Percentiles rank a stretch among this genome's conserved stretches.
Evolutionary conservation across 306 rosid genomes (phyloP).

Genomic region (Fragaria iinumae): DNA sequence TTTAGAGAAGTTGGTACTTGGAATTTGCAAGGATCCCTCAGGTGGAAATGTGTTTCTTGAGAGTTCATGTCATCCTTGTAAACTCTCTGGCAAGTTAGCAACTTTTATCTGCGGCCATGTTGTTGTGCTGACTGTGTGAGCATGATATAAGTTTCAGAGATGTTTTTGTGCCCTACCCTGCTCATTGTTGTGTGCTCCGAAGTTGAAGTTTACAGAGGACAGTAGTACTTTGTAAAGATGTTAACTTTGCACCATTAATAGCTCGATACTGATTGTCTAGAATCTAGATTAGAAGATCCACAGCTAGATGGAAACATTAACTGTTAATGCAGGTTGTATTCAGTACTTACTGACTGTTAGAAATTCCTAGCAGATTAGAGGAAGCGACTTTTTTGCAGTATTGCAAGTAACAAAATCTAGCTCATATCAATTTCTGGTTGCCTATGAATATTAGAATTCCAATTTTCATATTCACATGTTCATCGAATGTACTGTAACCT

Average conservation of each 20-base stretch:
- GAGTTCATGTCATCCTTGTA: constrained; percentile 39
- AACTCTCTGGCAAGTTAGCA: constrained; percentile 50
- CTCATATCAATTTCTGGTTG: constrained; percentile 13
- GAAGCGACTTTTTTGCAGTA: neutral
- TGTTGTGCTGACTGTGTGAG: constrained; percentile 70
- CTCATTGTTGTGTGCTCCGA: constrained; percentile 45
- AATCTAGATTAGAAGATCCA: constrained; percentile 22
- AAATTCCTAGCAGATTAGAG: constrained; percentile 12
- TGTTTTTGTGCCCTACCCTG: constrained; percentile 51
- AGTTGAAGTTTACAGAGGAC: constrained; percentile 29
- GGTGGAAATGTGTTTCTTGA: constrained; percentile 42
- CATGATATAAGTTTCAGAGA: constrained; percentile 53
- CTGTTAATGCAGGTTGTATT: constrained; percentile 20
- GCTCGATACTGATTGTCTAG: constrained; percentile 6
- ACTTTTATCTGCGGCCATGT: constrained; percentile 73
- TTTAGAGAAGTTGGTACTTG: constrained; percentile 41
- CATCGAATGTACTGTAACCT: neutral
- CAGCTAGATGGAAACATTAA: constrained; percentile 24
- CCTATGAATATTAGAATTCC: neutral
- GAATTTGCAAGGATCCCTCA: constrained; percentile 56
- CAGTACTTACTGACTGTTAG: constrained; percentile 14
- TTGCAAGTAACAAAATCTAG: constrained; percentile 12
- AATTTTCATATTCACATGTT: neutral
- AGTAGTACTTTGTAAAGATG: constrained; percentile 21
- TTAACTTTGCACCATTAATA: constrained; percentile 13